phyloP scores from a whole-genome alignment of 1,284 basidiomycete species.

The Fomitopsis schrenkii region DNA sequence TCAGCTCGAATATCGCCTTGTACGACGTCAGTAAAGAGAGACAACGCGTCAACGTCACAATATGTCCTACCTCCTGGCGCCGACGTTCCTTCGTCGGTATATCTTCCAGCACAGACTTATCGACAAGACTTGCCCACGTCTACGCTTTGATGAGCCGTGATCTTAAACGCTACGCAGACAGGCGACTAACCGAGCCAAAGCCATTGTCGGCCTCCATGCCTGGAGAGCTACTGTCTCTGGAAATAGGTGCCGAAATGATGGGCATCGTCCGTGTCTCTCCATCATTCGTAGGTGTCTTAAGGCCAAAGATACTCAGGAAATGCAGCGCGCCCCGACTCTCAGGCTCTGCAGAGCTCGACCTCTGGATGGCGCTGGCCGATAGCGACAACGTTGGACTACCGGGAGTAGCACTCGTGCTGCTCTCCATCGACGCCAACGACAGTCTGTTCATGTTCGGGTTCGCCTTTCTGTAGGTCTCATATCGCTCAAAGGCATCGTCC shows the following conservation, averaged over 20 bases:
- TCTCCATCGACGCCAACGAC: slow-evolving; percentile 56
- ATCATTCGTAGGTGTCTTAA: slow-evolving; percentile 42
- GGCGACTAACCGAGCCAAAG: slow-evolving; percentile 63
- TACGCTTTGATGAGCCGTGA: slow-evolving; percentile 23
- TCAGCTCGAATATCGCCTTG: slow-evolving; percentile 87
- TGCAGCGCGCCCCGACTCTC: slow-evolving; percentile 33
- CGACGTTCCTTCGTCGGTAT: slow-evolving; percentile 77
- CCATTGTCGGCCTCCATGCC: slow-evolving; percentile 20
- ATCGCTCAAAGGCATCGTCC: slow-evolving; percentile 90
- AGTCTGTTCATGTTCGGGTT: slow-evolving; percentile 46
- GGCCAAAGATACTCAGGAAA: slow-evolving; percentile 55
- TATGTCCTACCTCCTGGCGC: slow-evolving; percentile 73
- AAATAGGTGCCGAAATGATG: slow-evolving; percentile 60
- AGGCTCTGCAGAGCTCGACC: slow-evolving; percentile 25
- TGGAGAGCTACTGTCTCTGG: slow-evolving; percentile 18
- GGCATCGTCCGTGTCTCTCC: slow-evolving; percentile 34
- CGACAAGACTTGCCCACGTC: slow-evolving; percentile 91
- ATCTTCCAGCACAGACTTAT: slow-evolving; percentile 74
- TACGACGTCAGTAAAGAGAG: background rate
- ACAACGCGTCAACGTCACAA: background rate
- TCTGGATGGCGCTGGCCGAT: slow-evolving; percentile 14
- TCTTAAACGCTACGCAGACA: background rate
- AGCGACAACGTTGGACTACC: slow-evolving; percentile 25
- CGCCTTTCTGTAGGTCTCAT: slow-evolving; percentile 71
- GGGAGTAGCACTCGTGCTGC: slow-evolving; percentile 17